Percentiles rank a stretch among this genome's conserved stretches.
Evolutionary conservation across 2,329 filamentous ascomycete genomes (phyloP).

Genomic region (Myotisia sp.): DNA sequence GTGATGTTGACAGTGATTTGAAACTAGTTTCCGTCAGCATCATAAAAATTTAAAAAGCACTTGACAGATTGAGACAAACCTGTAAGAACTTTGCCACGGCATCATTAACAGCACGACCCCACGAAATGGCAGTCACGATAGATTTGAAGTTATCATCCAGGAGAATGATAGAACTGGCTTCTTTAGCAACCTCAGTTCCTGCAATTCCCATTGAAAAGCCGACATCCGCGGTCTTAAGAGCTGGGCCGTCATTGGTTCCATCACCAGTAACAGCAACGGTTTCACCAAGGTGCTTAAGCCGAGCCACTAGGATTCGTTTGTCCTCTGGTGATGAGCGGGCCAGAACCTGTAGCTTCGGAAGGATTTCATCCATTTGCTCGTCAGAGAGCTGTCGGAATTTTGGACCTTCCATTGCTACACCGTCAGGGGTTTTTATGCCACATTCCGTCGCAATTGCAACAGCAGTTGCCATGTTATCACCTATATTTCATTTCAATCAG

Average conservation of each 20-base stretch:
- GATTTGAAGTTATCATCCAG: conserved; percentile 53
- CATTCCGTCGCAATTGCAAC: conserved; percentile 61
- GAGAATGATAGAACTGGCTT: conserved; percentile 53
- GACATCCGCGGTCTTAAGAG: conserved; percentile 51
- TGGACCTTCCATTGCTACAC: conserved; percentile 54
- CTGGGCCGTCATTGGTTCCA: conserved; percentile 52
- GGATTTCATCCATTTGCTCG: conserved; percentile 42
- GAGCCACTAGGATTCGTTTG: conserved; percentile 49
- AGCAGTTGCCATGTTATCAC: conserved; percentile 58
- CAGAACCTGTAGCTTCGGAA: conserved; percentile 49
- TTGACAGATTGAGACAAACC: conserved; percentile 6
- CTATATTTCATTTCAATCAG: conserved; percentile 7
- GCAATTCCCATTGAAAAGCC: conserved; percentile 56
- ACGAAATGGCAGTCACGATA: conserved; percentile 52
- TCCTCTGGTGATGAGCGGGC: conserved; percentile 54
- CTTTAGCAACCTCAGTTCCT: conserved; percentile 54
- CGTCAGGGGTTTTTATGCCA: conserved; percentile 48
- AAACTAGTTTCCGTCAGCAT: conserved; percentile 20
- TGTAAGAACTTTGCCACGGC: conserved; percentile 55
- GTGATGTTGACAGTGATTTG: conserved; percentile 77
- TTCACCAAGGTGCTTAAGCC: conserved; percentile 48
- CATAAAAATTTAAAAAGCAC: not conserved
- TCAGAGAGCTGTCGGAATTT: conserved; percentile 49
- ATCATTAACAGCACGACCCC: conserved; percentile 56
- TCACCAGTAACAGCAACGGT: conserved; percentile 51